Evolutionary conservation across 768 basidiomycete species (phyloP).

Genomic region (Amanita polypyramis): DNA sequence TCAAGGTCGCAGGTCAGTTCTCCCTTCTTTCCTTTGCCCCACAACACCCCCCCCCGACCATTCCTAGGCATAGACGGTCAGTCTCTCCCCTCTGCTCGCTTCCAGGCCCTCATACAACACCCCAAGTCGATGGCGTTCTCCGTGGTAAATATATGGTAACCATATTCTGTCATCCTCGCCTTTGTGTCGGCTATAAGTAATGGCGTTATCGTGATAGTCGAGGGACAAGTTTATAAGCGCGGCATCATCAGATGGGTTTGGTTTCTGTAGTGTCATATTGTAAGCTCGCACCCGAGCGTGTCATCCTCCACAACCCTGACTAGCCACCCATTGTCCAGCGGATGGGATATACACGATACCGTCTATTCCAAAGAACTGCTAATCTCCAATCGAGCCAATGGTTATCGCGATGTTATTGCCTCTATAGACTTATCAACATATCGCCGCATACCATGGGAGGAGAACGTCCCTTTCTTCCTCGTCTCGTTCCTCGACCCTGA

Average conservation of each 20-base stretch:
- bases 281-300: slow-evolving; percentile 25
- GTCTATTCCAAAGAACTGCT: slow-evolving; percentile 79
- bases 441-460: slow-evolving; percentile 87
- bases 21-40: not conserved
- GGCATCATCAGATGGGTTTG: slow-evolving; percentile 73
- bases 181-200: slow-evolving; percentile 4
- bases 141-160: slow-evolving; percentile 89
- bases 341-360: slow-evolving; percentile 88
- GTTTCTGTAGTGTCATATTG: slow-evolving; percentile 93
- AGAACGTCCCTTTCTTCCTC: slow-evolving; percentile 88
- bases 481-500: slow-evolving; percentile 86
- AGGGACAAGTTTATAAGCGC: slow-evolving; percentile 87
- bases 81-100: slow-evolving; percentile 1
- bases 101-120: not conserved
- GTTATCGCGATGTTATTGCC: slow-evolving; percentile 85
- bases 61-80: slow-evolving; percentile 54
- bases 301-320: not conserved
- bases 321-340: slow-evolving; percentile 29
- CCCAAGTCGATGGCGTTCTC: slow-evolving; percentile 80
- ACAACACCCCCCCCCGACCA: not conserved
- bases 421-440: slow-evolving; percentile 79
- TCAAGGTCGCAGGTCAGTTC: slow-evolving; percentile 83
- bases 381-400: slow-evolving; percentile 87
- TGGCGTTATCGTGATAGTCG: slow-evolving; percentile 36
- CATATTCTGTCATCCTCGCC: not conserved